Evolutionary conservation across 768 basidiomycete species (phyloP), one percentile per base, ranked within the genome.

Genomic region (Pisolithus albus): DNA sequence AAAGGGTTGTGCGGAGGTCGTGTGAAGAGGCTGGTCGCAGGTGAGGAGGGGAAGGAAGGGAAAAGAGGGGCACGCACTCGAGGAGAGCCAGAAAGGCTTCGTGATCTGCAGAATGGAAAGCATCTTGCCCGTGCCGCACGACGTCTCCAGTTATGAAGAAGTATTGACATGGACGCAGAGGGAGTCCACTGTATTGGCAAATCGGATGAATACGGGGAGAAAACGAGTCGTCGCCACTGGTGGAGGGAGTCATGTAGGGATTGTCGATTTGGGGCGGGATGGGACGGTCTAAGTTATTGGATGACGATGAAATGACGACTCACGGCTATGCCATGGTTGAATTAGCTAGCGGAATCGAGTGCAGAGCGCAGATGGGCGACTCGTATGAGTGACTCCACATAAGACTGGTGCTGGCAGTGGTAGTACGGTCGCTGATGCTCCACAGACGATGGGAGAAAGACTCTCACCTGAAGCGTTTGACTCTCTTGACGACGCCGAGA

Each of bases 141-240:
- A 23, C 21, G 4, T 23, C 21, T 23, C 21, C 21, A 23, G 21
- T 23, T 23, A 23, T 23, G 21, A 23, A 23, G 21, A 23, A 23
- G 21, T 23, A 1, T 2, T 1, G 21, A 23, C 21, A 23, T 81
- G 5, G 87, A 90, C 3, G 80, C 76, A 5, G 86, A 82, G 37
- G 89, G 70, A 64, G 37, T 82, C 77, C 0, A 75, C 81, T 54
- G 76, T 75, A 51, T 76, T 73, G 2, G 84, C 81, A 61, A 91
- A 92, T 26, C 72, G 68, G 49, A 91, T 66, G 65, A 92, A 93
- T 1, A 81, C 74, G 0, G 86, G 79, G 2, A 76, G 18, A 94
- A 78, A 64, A 88, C 92, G 53, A 93, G 76, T 59, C 92, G 84
- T 57, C 78, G 72, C 84, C 86, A 89, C 60, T 88, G 81, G 26